A percentile compares a stretch with the other conserved stretches of the same genome.
phyloP scores from a whole-genome alignment of 495 filamentous ascomycete genomes.

The Hapsidospora chrysogenum region DNA sequence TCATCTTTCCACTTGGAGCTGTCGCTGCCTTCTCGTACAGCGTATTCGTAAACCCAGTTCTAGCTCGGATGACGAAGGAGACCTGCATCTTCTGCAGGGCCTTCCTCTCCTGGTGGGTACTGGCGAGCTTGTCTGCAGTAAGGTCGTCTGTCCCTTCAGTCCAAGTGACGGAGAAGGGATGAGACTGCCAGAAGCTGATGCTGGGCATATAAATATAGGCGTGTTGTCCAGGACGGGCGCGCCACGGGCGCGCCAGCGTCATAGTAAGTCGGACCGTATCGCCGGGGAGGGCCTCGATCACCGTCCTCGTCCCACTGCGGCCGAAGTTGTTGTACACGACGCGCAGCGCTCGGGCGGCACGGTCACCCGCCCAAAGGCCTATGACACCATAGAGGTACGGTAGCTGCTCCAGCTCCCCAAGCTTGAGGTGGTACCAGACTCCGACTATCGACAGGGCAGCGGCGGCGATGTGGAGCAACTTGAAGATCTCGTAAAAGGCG shows the following conservation, averaged over 20 bases:
- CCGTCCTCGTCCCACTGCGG: conserved; percentile 34
- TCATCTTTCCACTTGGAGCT: conserved; percentile 39
- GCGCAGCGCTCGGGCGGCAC: conserved; percentile 33
- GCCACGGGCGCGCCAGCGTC: conserved; percentile 58
- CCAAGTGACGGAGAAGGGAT: conserved; percentile 54
- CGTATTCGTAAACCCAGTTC: conserved; percentile 66
- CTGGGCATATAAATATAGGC: conserved; percentile 69
- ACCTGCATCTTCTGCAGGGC: conserved; percentile 44
- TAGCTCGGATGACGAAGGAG: conserved; percentile 62
- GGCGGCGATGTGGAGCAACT: conserved; percentile 57
- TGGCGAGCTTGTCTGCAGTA: conserved; percentile 32
- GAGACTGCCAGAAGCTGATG: conserved; percentile 52
- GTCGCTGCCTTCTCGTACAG: conserved; percentile 53
- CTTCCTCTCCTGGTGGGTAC: conserved; percentile 39
- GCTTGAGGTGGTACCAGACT: conserved; percentile 51
- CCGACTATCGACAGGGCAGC: conserved; percentile 47
- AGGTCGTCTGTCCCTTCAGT: conserved; percentile 34
- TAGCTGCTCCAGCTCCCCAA: conserved; percentile 42
- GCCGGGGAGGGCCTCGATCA: conserved; percentile 47
- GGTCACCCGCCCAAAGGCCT: conserved; percentile 49
- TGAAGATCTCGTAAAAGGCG: conserved; percentile 82
- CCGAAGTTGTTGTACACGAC: conserved; percentile 55
- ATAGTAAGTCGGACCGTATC: conserved; percentile 55
- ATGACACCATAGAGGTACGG: conserved; percentile 44
- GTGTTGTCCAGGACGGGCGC: conserved; percentile 59